Conservation (phyloP, 345 rosid species). For the Balakata baccata region DNA sequence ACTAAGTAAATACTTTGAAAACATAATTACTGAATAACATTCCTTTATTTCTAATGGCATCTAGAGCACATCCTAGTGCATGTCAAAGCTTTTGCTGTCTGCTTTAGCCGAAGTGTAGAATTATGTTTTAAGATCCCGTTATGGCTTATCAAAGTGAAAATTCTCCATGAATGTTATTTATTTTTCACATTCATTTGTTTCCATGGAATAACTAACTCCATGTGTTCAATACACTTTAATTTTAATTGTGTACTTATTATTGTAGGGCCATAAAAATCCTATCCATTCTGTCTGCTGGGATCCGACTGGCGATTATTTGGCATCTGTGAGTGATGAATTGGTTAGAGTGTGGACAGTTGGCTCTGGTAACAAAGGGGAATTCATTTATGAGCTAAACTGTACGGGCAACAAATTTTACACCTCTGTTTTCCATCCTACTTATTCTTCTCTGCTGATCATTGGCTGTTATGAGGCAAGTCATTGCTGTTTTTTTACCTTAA, state of each 20-base stretch:
- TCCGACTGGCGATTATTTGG: slow-evolving; percentile 50
- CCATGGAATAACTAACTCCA: not conserved
- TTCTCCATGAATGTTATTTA: not conserved
- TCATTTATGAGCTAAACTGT: slow-evolving; percentile 45
- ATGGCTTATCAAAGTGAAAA: not conserved
- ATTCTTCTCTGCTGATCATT: slow-evolving; percentile 45
- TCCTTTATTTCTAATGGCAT: not conserved
- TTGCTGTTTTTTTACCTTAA: not conserved
- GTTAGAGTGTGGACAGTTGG: slow-evolving; percentile 61
- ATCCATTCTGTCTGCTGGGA: slow-evolving; percentile 63
- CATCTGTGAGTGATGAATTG: slow-evolving; percentile 62
- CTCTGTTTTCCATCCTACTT: slow-evolving; percentile 52
- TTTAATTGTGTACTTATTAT: not conserved
- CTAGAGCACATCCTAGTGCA: not conserved
- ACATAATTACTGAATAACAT: not conserved
- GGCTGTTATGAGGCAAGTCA: slow-evolving; percentile 57
- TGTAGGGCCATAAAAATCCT: slow-evolving; percentile 52
- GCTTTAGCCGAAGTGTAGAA: not conserved
- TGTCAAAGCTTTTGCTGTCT: not conserved
- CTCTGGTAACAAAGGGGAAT: slow-evolving; percentile 46
- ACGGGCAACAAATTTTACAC: slow-evolving; percentile 42
- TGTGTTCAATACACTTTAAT: not conserved
- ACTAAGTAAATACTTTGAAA: not conserved
- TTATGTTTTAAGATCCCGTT: not conserved
- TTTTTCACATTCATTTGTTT: not conserved